Evolutionary conservation across 805 yeast genomes (phyloP).

Genomic region (Wickerhamomyces chaumierensis): DNA sequence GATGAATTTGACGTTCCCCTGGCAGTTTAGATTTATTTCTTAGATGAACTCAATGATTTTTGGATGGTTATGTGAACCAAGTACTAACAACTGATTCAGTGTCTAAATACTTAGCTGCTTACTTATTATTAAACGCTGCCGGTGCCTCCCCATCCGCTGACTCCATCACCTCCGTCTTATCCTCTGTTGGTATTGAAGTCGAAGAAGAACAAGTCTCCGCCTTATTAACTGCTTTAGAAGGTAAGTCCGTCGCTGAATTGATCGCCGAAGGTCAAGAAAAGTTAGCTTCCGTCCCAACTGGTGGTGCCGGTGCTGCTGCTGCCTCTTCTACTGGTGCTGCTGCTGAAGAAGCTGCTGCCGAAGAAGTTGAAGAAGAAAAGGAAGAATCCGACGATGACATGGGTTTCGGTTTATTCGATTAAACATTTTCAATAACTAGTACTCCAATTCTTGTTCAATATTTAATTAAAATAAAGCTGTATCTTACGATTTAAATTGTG

Average conservation of each 20-base stretch:
- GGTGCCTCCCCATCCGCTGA: conserved; percentile 71
- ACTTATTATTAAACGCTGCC: conserved; percentile 85
- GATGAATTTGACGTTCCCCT: too few relatives aligned
- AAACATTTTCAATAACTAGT: conserved; percentile 14
- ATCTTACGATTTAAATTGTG: neutral
- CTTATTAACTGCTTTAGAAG: conserved; percentile 66
- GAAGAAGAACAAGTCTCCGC: conserved; percentile 65
- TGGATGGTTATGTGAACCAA: too few relatives aligned
- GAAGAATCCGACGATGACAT: conserved; percentile 53
- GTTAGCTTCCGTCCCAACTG: conserved; percentile 73
- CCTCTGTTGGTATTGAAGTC: conserved; percentile 71
- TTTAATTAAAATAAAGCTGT: conserved; percentile 1
- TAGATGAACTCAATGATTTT: too few relatives aligned
- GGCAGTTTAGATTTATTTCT: too few relatives aligned
- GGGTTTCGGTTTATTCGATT: conserved; percentile 75
- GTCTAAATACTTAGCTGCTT: conserved; percentile 86
- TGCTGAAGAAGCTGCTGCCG: conserved; percentile 44
- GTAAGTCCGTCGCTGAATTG: conserved; percentile 62
- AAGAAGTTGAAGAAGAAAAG: conserved; percentile 34
- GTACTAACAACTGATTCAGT: conserved; percentile 14
- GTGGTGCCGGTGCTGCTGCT: conserved; percentile 64
- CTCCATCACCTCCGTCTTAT: conserved; percentile 61
- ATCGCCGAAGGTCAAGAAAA: conserved; percentile 74
- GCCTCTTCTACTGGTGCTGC: conserved; percentile 45
- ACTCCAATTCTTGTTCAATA: conserved; percentile 1